Base-by-base conservation (phyloP, 805 yeast genomes). In the Saccharomycopsis fodiens region DNA sequence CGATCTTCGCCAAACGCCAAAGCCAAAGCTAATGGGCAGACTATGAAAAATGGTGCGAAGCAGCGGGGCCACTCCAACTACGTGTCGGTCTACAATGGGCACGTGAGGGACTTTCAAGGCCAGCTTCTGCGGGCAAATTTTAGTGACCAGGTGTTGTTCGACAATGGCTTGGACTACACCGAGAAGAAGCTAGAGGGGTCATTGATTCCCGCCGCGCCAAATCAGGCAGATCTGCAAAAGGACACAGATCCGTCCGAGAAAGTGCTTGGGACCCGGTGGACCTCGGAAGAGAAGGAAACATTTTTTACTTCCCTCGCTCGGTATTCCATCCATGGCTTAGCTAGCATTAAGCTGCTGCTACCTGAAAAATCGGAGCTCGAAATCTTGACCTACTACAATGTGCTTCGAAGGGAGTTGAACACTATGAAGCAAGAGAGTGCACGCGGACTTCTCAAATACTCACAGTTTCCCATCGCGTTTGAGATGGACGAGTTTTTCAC, bases 291-390 rank as follows among this genome's bases (percentile, higher is more conserved):
- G 45, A 78, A 79, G 52, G 73, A 72, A 17, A 34, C 45, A 12
- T 79, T 79, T 57, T 79, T 77, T 57, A 62, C 64, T 17, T 63
- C 69, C 19, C 55, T 79, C 27, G 68, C 73, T 1, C 60, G 79
- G 29, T 70, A 65, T 53, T 70, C 79, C 2, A 77, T 76, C 19
- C 68, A 68, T 44, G 55, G 69, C n/a, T 43, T 66, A 1, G 76
- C 74, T 6, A 43, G 57, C 10, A 72, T 79, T 1, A 54, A 59
- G 12, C 54, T 53, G 2, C 53, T 61, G 12, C 49, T 79, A 4
- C 69, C 69, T 0, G 48, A 54, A 3, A 79, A 78, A 54, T 61
- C 74, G 3, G 48, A 55, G 3, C 25, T 62, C 1, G 79, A 78
- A 48, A 69, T 79, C 4, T 41, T 61, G 41, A 57, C 54, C n/a